A percentile compares a stretch with the other conserved stretches of the same genome.
phyloP scores from a whole-genome alignment of 352 stramenopile species.

The Pythium sukuiense region DNA sequence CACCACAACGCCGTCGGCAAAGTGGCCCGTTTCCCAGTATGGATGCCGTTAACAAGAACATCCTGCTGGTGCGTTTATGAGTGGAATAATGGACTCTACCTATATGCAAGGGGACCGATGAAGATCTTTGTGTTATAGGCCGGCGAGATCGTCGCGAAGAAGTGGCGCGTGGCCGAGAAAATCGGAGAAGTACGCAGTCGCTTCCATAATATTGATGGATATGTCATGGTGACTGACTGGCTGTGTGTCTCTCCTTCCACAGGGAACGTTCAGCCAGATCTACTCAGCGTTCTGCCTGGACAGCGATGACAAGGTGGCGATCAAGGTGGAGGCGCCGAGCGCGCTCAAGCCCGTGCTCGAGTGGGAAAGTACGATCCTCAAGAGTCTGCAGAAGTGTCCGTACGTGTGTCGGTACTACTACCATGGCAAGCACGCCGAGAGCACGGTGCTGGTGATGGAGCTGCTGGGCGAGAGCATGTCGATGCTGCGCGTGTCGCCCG shows the following conservation, averaged over 20 bases:
- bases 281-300: slow-evolving; percentile 84
- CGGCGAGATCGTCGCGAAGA: slow-evolving; percentile 78
- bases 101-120: background rate
- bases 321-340: slow-evolving; percentile 86
- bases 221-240: background rate
- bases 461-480: slow-evolving; percentile 88
- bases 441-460: slow-evolving; percentile 88
- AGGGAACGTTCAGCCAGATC: slow-evolving; percentile 89
- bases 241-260: slow-evolving; percentile 4
- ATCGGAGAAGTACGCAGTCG: slow-evolving; percentile 65
- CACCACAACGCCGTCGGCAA: background rate
- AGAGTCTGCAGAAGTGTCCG: slow-evolving; percentile 79
- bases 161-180: slow-evolving; percentile 87
- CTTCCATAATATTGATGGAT: background rate
- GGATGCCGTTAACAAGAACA: slow-evolving; percentile 83
- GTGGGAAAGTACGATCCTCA: slow-evolving; percentile 88
- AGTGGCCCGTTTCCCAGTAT: slow-evolving; percentile 20
- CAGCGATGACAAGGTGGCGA: slow-evolving; percentile 69
- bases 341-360: slow-evolving; percentile 87
- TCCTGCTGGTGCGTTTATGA: slow-evolving; percentile 56
- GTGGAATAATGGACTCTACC: background rate
- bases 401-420: slow-evolving; percentile 87
- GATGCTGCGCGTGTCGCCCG: slow-evolving; percentile 77
- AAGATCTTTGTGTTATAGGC: slow-evolving; percentile 35
- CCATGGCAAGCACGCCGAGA: slow-evolving; percentile 83